Base-by-base conservation (phyloP, 495 filamentous ascomycete genomes). In the Pseudotulostoma volvatum region DNA sequence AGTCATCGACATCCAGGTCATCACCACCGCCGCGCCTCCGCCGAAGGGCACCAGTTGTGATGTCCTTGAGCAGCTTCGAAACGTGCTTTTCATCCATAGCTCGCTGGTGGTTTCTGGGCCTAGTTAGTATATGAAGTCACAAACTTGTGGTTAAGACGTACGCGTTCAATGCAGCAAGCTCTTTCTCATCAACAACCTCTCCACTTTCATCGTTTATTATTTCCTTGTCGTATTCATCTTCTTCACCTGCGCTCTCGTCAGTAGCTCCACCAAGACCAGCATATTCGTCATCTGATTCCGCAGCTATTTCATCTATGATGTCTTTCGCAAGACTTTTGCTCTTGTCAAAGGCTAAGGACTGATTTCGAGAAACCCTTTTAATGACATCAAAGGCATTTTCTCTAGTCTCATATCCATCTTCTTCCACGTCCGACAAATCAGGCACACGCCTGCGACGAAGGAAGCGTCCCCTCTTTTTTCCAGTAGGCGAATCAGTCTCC, bases 271-370 rank as follows among this genome's bases (percentile, higher is more conserved):
- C 92, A 31, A 96, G 65, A 1, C 92, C 92, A 21, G 87, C 90
- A 52, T 94, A 99, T 55, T 99, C 90, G 53, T 99, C 90, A 53
- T 96, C 92, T 0, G 92, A 96, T 63, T 99, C 90, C 47, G 90
- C 84, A 30, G 90, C 90, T 49, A 90, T 84, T 44, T 96, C 90
- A 43, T 96, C 72, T 13, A 99, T 64, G 64, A 93, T 84, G 9
- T 77, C 77, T 40, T 76, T 85, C 0, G 85, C 87, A 48, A 85
- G 81, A 57, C 83, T 92, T 52, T 79, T 90, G 49, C 77, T 83
- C 61, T 81, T 90, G 54, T 93, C 71, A 46, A 83, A 93, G 5
- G 63, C 58, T 15, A 59, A 56, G 37, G 43, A 44, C 17, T 59
- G 51, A 44, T 77, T 76, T 52, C 64, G 73, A 0, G 74, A 59